Evolutionary conservation across 2,329 filamentous ascomycete species (phyloP).

Genomic region (Phialophora verrucosa): DNA sequence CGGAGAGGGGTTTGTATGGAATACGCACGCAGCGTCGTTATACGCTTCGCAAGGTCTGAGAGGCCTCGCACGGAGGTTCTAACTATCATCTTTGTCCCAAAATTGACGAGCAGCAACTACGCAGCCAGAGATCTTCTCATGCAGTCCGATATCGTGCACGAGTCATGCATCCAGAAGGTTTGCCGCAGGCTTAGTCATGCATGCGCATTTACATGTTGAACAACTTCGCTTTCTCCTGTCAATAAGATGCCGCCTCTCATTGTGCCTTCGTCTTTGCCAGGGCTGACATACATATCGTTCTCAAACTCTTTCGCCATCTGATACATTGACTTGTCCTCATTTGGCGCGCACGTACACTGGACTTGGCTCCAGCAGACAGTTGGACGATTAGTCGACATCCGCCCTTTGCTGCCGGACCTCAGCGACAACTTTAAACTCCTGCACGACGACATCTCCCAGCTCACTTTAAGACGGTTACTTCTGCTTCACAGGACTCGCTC

Average conservation of each 20-base stretch:
- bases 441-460: background rate
- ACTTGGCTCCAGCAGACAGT: background rate
- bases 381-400: background rate
- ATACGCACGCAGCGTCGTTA: background rate
- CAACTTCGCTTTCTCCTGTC: conserved; percentile 1
- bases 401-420: conserved; percentile 10
- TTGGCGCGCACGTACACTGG: conserved; percentile 5
- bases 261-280: background rate
- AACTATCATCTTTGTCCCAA: conserved; percentile 7
- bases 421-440: background rate
- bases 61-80: background rate
- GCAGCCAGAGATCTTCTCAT: background rate
- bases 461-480: background rate
- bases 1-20: background rate
- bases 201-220: background rate
- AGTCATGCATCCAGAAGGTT: conserved; percentile 5
- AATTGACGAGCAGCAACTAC: background rate
- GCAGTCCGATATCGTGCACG: background rate
- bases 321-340: conserved; percentile 20
- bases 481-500: background rate
- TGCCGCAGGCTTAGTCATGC: conserved; percentile 2
- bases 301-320: conserved; percentile 12
- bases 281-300: background rate
- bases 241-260: background rate
- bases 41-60: background rate